A percentile compares a stretch with the other conserved stretches of the same genome.
These are phyloP conservation scores for Anisogramma anomala DNA, from an alignment of 2,329 filamentous ascomycete genomes.

Conservation along the genomic window DNA sequence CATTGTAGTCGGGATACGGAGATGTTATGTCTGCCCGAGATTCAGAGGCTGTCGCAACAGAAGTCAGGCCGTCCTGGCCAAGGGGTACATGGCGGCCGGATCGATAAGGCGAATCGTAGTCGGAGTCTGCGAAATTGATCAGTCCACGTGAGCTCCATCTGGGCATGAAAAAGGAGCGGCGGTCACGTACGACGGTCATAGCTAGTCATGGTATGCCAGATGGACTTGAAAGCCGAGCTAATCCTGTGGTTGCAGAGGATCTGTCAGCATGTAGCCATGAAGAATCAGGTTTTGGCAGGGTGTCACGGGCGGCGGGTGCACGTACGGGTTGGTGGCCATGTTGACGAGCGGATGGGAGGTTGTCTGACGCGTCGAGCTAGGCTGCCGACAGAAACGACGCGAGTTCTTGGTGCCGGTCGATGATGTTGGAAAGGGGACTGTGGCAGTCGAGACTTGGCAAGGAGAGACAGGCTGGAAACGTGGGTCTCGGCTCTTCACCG, in stretches of 20 bases:
- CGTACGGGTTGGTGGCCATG: constrained; percentile 15
- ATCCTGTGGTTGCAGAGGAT: constrained; percentile 34
- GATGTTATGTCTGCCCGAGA: constrained; percentile 75
- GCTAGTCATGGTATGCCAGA: constrained; percentile 87
- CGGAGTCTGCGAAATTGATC: constrained; percentile 61
- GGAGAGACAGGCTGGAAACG: constrained; percentile 12
- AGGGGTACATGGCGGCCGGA: constrained; percentile 84
- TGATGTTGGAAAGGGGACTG: constrained; percentile 7
- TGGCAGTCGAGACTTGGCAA: constrained; percentile 11
- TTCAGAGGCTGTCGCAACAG: constrained; percentile 78
- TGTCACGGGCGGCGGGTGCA: background rate
- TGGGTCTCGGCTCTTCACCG: constrained; percentile 14
- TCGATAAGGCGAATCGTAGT: constrained; percentile 84
- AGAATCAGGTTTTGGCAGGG: background rate
- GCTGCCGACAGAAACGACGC: constrained; percentile 3
- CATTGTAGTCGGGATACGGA: constrained; percentile 64
- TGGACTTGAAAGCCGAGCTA: constrained; percentile 65
- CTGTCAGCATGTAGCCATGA: constrained; percentile 8
- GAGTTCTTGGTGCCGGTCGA: background rate
- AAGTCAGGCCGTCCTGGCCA: constrained; percentile 59
- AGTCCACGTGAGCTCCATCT: constrained; percentile 13
- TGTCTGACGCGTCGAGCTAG: constrained; percentile 9
- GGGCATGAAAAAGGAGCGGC: constrained; percentile 17
- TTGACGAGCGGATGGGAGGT: constrained; percentile 6
- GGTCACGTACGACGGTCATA: constrained; percentile 51